Base-by-base conservation (phyloP, 306 rosid species). In the Corylus heterophylla region DNA sequence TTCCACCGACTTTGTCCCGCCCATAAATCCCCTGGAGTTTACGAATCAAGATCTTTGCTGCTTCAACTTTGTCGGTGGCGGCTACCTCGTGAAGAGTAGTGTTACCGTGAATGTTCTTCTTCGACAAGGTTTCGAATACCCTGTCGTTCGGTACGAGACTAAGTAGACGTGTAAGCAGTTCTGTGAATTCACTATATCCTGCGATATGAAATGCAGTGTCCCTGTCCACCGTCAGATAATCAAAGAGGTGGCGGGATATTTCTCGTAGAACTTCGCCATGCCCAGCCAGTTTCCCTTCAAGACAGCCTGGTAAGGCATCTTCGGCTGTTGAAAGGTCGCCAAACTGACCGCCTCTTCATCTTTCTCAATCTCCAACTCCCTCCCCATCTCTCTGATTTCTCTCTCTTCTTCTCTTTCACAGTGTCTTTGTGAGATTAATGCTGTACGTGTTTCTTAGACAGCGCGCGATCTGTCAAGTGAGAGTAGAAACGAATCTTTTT, bases 121-220 rank as follows among this genome's bases (percentile, higher is more conserved):
- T 49, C 0, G 48, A 5, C 17, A 29, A 49, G 52, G 44, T 52
- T 12, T 50, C 18, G 2, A 37, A 31, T 4, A 14, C 2, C 18
- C 22, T 64, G 8, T 3, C 4, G 70, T 18, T 0, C 16, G 64
- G 25, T 42, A 35, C 4, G 11, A 76, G 54, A 4, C 16, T 3
- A 66, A 10, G 39, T 13, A 76, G 18, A 17, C n/a, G 8, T 6
- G 16, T 45, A 9, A 66, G 80, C 9, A 58, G 64, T 18, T 59
- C 45, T 49, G 37, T 50, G 9, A 0, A 8, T 51, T 2, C 73
- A 20, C 73, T 66, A 37, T 63, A 66, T 14, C 56, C 52, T 12
- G 73, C 79, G 12, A 76, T 62, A 66, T 76, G 63, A 37, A 76
- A 39, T 8, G 79, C 73, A 2, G 48, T 76, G 63, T 76, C 79